Base-by-base conservation (phyloP, 345 rosid genomes). In the Dipteronia dyeriana region DNA sequence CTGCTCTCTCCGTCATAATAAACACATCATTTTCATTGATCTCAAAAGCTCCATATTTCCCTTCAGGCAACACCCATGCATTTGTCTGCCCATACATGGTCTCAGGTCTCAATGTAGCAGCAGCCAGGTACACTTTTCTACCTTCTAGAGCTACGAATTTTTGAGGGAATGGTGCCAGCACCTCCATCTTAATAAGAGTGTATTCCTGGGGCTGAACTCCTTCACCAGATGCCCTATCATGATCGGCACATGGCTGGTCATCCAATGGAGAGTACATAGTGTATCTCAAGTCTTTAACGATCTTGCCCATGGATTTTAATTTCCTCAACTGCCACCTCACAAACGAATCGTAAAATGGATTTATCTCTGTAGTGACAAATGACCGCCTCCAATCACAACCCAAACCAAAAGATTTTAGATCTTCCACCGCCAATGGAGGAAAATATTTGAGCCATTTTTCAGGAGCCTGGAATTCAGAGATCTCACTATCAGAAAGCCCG, bases 171-270 rank as follows among this genome's bases (percentile, higher is more conserved):
- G 99, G 98, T 26, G 78, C 59, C 67, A 85, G 75, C 11, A 93
- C 91, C 84, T 93, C 98, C 99, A 93, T 93, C 87, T 93, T 95
- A 43, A 95, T 85, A 59, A 93, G 86, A 25, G 96, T 91, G 75
- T 95, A 95, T 29, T 95, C 99, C 75, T 93, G 99, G n/a, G 99
- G 98, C 84, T 86, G 97, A 57, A 95, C 95, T 75, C 95, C 98
- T 88, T 95, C 98, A 56, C 98, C 98, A 41, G 81, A 82, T 62
- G 99, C 99, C 81, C 98, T 88, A 82, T 95, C 99, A 70, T 95
- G 98, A 85, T 93, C 98, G 0, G 98, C 98, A 69, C 98, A 95
- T 38, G 98, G 99, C 84, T 93, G 99, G 56, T 94, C 98, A 79
- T 95, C 99, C 45, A 91, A 81, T 34, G 99, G 99, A 49, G 99